phyloP scores from a whole-genome alignment of 345 rosid species.

The Firmiana major region DNA sequence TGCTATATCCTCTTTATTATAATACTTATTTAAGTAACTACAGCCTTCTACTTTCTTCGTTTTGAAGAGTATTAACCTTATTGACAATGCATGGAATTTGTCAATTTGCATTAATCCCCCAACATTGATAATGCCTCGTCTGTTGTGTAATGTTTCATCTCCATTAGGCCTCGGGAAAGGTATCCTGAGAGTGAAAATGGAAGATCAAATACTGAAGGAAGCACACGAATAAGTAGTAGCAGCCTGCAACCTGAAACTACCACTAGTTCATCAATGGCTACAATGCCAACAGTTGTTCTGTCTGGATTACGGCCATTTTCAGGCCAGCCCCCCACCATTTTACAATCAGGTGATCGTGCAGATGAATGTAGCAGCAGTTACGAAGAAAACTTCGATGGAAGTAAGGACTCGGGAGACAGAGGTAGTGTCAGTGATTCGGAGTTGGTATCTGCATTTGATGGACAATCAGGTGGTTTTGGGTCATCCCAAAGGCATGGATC shows the following conservation, averaged over 20 bases:
- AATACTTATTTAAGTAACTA: neutral
- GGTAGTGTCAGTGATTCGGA: constrained; percentile 69
- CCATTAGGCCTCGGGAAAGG: constrained; percentile 60
- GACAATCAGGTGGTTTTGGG: constrained; percentile 47
- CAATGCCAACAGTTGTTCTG: constrained; percentile 42
- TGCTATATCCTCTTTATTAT: neutral
- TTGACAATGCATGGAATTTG: neutral
- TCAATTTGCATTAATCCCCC: neutral
- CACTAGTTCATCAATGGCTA: constrained; percentile 32
- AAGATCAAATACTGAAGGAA: constrained; percentile 48
- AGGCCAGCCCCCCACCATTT: constrained; percentile 58
- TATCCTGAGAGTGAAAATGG: constrained; percentile 71
- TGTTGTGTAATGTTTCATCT: constrained; percentile 1
- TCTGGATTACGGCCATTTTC: constrained; percentile 54
- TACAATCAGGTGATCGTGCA: constrained; percentile 59
- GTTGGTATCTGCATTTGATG: constrained; percentile 50
- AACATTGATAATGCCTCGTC: neutral
- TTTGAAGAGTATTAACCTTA: no score
- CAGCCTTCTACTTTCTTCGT: neutral
- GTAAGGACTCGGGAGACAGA: constrained; percentile 70
- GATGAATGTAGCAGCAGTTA: constrained; percentile 62
- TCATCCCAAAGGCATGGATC: constrained; percentile 53
- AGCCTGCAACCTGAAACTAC: constrained; percentile 38
- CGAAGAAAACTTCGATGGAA: constrained; percentile 67
- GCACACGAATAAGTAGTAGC: constrained; percentile 35